Evolutionary conservation across 1,139 yeast genomes (phyloP).

Genomic region (Candida frijolesensis): DNA sequence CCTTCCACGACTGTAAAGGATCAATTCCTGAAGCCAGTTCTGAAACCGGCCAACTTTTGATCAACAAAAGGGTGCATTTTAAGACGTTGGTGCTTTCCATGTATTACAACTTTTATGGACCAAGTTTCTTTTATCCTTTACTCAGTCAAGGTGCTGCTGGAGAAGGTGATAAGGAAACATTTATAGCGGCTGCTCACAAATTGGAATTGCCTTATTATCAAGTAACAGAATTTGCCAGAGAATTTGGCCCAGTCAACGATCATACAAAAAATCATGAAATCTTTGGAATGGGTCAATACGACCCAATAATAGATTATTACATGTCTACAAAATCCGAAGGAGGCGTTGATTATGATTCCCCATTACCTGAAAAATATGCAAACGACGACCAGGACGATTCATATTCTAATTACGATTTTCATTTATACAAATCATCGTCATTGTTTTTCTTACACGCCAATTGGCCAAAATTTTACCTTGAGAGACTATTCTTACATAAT

Average conservation of each 20-base stretch:
- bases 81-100: constrained; percentile 52
- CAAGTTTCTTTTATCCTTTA: constrained; percentile 53
- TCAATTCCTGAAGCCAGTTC: constrained; percentile 61
- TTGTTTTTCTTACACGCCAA: constrained; percentile 41
- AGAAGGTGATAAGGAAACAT: constrained; percentile 67
- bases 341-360: constrained; percentile 18
- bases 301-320: constrained; percentile 36
- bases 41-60: constrained; percentile 61
- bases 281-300: constrained; percentile 43
- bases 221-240: constrained; percentile 45
- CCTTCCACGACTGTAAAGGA: constrained; percentile 55
- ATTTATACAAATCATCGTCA: constrained; percentile 29
- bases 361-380: constrained; percentile 25
- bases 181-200: constrained; percentile 60
- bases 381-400: constrained; percentile 21
- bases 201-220: constrained; percentile 54
- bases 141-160: constrained; percentile 63
- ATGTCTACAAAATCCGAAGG: constrained; percentile 19
- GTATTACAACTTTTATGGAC: constrained; percentile 59
- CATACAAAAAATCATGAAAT: constrained; percentile 26
- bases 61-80: constrained; percentile 53
- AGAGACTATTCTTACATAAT: constrained; percentile 28
- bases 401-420: constrained; percentile 31
- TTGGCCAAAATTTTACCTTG: constrained; percentile 37
- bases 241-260: constrained; percentile 33